These are phyloP conservation scores for Cymbopogon flexuosus DNA, from an alignment of 202 grass and related monocot species.

Conservation along the genomic window DNA sequence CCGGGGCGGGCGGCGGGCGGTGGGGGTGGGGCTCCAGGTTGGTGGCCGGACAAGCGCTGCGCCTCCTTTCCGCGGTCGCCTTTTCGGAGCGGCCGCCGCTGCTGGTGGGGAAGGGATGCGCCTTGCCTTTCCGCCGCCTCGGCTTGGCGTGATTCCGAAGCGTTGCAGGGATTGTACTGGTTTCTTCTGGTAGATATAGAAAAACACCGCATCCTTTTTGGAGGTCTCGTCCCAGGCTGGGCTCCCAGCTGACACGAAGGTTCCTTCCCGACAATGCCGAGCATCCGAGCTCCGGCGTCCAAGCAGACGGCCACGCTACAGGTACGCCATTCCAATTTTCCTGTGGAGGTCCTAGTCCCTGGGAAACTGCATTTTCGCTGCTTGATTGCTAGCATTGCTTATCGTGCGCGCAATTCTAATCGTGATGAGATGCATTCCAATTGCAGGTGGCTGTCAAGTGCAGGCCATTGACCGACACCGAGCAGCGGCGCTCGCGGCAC, in stretches of 20 bases:
- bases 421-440: too few relatives aligned
- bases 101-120: conserved; percentile 32
- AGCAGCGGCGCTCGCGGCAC: too few relatives aligned
- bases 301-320: conserved; percentile 77
- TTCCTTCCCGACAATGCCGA: conserved; percentile 51
- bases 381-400: not conserved
- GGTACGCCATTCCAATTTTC: conserved; percentile 20
- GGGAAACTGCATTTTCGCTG: not conserved
- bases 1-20: not conserved
- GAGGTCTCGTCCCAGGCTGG: not conserved
- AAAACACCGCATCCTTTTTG: conserved; percentile 23
- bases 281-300: conserved; percentile 65
- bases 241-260: conserved; percentile 7
- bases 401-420: too few relatives aligned
- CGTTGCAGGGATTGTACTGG: not conserved
- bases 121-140: conserved; percentile 44
- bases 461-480: too few relatives aligned
- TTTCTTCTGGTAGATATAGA: conserved; percentile 23
- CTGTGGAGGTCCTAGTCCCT: not conserved
- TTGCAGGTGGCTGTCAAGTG: too few relatives aligned
- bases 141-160: conserved; percentile 40
- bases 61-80: conserved; percentile 14
- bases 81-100: conserved; percentile 19
- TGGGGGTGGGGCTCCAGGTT: not conserved
- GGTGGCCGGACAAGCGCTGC: conserved; percentile 24